Base-by-base conservation (phyloP, 768 basidiomycete genomes). In the Hygrophoropsis aurantiaca region DNA sequence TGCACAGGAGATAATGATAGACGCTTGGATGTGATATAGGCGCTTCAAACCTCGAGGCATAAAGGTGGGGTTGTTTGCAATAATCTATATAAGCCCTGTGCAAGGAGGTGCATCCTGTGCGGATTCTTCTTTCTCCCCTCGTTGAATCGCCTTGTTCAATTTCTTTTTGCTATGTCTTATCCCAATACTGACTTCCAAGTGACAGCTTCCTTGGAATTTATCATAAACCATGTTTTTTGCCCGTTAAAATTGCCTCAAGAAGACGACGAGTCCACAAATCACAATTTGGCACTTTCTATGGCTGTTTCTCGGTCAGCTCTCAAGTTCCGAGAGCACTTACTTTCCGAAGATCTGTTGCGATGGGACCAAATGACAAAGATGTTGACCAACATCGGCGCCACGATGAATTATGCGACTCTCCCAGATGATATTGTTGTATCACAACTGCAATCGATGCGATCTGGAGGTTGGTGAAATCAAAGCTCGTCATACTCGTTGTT, bases 151-250 rank as follows among this genome's bases (percentile, higher is more conserved):
- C n/a, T n/a, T n/a, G n/a, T n/a, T n/a, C n/a, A n/a, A n/a, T n/a
- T n/a, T n/a, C n/a, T n/a, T n/a, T n/a, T n/a, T n/a, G n/a, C n/a
- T n/a, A n/a, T n/a, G n/a, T n/a, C n/a, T n/a, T n/a, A n/a, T n/a
- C n/a, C n/a, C n/a, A n/a, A n/a, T n/a, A n/a, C n/a, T n/a, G n/a
- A n/a, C n/a, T n/a, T n/a, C n/a, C n/a, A n/a, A n/a, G n/a, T n/a
- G n/a, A n/a, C n/a, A n/a, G n/a, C n/a, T n/a, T 30, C 27, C 27
- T 30, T 57, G 11, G 9, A 54, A 11, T 78, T 74, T 51, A 52
- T 67, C 24, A 42, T 74, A 10, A 67, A 68, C 5, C 77, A 79
- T 40, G 59, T 78, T 0, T 74, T 78, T 50, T 51, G 68, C 7
- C 78, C 77, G 3, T 67, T 72, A 1, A 62, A 61, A 32, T 59